Base-by-base conservation (phyloP, 495 filamentous ascomycete genomes). In the Trypethelium eluteriae region DNA sequence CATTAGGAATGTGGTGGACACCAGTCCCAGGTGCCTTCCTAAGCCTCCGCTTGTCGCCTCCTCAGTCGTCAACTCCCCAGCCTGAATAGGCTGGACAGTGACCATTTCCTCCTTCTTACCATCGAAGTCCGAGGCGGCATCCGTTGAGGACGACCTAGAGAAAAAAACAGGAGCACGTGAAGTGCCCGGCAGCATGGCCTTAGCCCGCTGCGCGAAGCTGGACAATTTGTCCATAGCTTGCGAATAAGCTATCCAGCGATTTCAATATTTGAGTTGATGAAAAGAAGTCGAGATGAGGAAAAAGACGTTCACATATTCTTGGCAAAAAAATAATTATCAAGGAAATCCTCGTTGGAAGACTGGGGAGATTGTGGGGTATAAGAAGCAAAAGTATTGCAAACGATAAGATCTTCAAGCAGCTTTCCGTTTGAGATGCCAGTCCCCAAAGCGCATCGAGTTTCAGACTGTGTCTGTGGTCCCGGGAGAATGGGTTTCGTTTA, bases 341-440 rank as follows among this genome's bases (percentile, higher is more conserved):
- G 53, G 53, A 59, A 14, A 59, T 59, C 53, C 53, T 59, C 53
- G 53, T 59, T 36, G 6, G 6, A 36, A 35, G 7, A 59, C 7
- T 35, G 32, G 5, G 32, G 53, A 59, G 53, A 59, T 34, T 36
- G 53, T 53, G 53, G 53, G 53, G 53, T 59, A 59, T 59, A 59
- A 59, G 53, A 59, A 59, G n/a, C 32, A 59, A 59, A 59, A 59
- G 11, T 5, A 7, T 36, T 59, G 6, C 6, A 14, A 36, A 3
- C 53, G 25, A 59, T 36, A 7, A 7, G 6, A 59, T 36, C 5
- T 36, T 14, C n/a, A 35, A 2, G n/a, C 32, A 14, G 10, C 6
- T 7, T 7, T 36, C 10, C 7, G 53, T 59, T 59, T 59, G 53
- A 59, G 53, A 59, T 59, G 53, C 25, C 10, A 14, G 5, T 35